phyloP scores from a whole-genome alignment of 306 rosid species.

The Sicyos baderoa region DNA sequence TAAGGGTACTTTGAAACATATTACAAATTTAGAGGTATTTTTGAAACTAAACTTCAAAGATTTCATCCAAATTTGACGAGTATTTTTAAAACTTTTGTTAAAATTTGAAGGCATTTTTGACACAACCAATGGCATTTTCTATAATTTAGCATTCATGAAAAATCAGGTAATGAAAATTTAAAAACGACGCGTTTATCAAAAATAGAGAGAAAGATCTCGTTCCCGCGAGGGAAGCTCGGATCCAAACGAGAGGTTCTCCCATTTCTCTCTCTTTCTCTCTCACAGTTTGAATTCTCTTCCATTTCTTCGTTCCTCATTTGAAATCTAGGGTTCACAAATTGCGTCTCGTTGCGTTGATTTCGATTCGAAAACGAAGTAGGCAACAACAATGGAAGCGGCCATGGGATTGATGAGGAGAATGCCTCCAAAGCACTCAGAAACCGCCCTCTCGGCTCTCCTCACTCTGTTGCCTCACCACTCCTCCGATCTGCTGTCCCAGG shows the following conservation, averaged over 20 bases:
- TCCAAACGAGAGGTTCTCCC: slow-evolving; percentile 25
- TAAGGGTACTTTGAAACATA: no score
- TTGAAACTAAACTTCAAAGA: no score
- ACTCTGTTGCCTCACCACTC: slow-evolving; percentile 80
- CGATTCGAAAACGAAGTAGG: neutral
- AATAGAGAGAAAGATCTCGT: neutral
- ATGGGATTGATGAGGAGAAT: slow-evolving; percentile 92
- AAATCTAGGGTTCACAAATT: neutral
- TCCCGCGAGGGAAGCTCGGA: slow-evolving; percentile 59
- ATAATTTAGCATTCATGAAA: neutral
- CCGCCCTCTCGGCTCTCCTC: slow-evolving; percentile 89
- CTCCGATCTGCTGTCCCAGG: slow-evolving; percentile 93
- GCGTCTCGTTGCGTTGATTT: neutral
- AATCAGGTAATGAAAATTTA: neutral
- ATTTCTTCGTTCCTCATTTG: neutral
- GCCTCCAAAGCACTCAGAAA: slow-evolving; percentile 83
- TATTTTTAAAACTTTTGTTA: no score
- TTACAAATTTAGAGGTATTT: no score
- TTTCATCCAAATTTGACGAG: no score
- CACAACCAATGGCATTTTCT: no score
- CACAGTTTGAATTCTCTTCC: neutral
- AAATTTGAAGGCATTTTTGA: no score
- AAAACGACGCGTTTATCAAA: neutral
- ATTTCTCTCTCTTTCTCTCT: neutral
- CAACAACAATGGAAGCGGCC: slow-evolving; percentile 75